Percentiles rank a stretch among this genome's conserved stretches.
Evolutionary conservation across 2,329 filamentous ascomycete species (phyloP).

Genomic region (Claviceps quebecensis): DNA sequence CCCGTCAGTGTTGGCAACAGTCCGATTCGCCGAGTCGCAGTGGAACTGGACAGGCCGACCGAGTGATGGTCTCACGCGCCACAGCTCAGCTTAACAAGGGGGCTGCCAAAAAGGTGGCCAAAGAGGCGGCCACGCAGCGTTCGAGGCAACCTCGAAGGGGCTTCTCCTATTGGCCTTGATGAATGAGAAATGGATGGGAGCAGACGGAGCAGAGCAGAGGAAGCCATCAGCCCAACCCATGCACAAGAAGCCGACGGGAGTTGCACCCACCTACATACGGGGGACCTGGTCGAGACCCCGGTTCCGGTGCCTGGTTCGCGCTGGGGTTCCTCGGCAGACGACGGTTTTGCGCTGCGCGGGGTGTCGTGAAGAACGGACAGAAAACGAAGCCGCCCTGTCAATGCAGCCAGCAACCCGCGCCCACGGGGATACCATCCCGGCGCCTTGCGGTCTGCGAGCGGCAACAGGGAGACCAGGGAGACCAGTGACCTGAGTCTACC

Average conservation of each 20-base stretch:
- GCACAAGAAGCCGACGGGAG: constrained; percentile 4
- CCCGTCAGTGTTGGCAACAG: neutral
- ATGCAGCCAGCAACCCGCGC: neutral
- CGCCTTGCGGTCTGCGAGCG: neutral
- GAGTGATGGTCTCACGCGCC: constrained; percentile 1
- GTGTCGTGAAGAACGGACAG: neutral
- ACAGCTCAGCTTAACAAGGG: neutral
- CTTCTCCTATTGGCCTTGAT: constrained; percentile 4
- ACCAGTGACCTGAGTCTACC: neutral
- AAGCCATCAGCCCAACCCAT: constrained; percentile 3
- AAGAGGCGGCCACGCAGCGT: neutral
- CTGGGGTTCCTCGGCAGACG: neutral
- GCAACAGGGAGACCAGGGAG: no score
- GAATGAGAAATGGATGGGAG: constrained; percentile 2
- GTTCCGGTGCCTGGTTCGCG: neutral
- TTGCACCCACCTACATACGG: neutral
- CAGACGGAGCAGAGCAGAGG: neutral
- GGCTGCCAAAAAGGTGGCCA: constrained; percentile 1
- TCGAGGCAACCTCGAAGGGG: neutral
- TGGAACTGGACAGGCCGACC: neutral
- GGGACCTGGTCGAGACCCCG: neutral
- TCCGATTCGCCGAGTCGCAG: neutral
- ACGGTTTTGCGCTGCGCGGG: neutral
- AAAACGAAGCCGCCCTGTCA: neutral
- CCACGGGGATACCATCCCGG: neutral